Percentiles rank a stretch among this genome's conserved stretches.
These are phyloP conservation scores for Cutaneotrichosporon curvatum DNA, from an alignment of 1,284 basidiomycete genomes.

Conservation along the genomic window DNA sequence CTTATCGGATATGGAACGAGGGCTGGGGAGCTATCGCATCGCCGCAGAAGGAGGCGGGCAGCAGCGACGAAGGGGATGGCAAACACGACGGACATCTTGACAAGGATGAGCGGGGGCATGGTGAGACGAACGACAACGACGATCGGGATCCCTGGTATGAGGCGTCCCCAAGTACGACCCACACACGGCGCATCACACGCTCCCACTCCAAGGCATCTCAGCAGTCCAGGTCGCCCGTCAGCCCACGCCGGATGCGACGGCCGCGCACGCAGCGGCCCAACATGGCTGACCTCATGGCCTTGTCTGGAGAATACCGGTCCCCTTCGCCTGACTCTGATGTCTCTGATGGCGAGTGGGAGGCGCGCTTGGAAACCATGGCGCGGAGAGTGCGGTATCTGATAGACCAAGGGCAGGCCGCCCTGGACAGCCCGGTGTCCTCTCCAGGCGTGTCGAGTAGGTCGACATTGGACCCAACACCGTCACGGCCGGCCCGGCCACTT, in stretches of 20 bases:
- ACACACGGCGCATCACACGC: too few species aligned
- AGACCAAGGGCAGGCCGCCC: constrained; percentile 8
- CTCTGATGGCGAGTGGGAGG: constrained; percentile 1
- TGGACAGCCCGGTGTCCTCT: constrained; percentile 3
- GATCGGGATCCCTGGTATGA: too few species aligned
- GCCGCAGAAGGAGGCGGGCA: background rate
- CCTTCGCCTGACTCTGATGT: background rate
- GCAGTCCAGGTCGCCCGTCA: too few species aligned
- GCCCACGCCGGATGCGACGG: too few species aligned
- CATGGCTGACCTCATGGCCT: constrained; percentile 8
- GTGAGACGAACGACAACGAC: too few species aligned
- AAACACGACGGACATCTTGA: background rate
- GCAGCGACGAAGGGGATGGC: too few species aligned
- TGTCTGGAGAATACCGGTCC: too few species aligned
- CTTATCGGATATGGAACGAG: constrained; percentile 21
- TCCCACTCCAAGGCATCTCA: too few species aligned
- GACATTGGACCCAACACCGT: too few species aligned
- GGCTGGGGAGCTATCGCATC: constrained; percentile 2
- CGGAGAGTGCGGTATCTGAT: constrained; percentile 11
- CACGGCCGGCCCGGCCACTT: too few species aligned
- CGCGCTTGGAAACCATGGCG: constrained; percentile 12
- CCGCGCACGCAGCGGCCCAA: constrained; percentile 7
- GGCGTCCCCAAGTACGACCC: too few species aligned
- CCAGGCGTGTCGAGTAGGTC: too few species aligned
- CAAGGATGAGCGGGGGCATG: background rate